These are phyloP conservation scores for Fusarium anguioides DNA, from an alignment of 2,329 filamentous ascomycete genomes.

Conservation along the genomic window DNA sequence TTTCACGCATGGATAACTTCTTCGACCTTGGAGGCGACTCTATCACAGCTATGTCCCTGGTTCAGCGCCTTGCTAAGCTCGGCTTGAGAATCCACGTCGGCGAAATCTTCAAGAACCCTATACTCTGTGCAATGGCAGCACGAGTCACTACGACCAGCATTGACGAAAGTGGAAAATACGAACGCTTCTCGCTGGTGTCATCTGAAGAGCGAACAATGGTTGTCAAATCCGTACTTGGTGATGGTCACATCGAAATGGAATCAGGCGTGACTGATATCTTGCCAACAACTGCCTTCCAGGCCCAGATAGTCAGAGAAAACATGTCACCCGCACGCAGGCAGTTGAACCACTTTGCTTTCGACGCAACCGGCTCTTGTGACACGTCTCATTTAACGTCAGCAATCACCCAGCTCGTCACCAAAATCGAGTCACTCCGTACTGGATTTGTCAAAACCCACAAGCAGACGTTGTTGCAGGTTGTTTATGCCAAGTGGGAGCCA, in stretches of 20 bases:
- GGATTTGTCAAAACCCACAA: not conserved
- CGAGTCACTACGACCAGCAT: not conserved
- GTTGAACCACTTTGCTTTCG: conserved; percentile 1
- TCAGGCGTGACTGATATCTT: conserved; percentile 1
- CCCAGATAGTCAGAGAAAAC: not conserved
- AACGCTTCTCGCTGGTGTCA: conserved; percentile 1
- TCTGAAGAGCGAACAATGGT: not conserved
- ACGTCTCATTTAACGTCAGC: conserved; percentile 1
- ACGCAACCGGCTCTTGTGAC: not conserved
- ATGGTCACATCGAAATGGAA: not conserved
- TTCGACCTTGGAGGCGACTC: no score
- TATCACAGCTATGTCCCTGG: no score
- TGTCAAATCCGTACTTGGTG: not conserved
- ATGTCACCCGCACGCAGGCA: not conserved
- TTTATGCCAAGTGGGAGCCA: not conserved
- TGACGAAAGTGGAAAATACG: not conserved
- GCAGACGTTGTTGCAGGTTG: not conserved
- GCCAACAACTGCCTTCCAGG: conserved; percentile 5
- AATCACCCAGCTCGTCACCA: not conserved
- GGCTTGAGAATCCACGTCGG: not conserved
- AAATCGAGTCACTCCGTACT: conserved; percentile 1
- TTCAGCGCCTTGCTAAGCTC: conserved; percentile 2
- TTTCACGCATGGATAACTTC: conserved; percentile 4
- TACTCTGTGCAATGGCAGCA: not conserved
- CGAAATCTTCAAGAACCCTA: not conserved